Conservation (phyloP, 75 land plant genomes). For the Azolla pinnata region DNA sequence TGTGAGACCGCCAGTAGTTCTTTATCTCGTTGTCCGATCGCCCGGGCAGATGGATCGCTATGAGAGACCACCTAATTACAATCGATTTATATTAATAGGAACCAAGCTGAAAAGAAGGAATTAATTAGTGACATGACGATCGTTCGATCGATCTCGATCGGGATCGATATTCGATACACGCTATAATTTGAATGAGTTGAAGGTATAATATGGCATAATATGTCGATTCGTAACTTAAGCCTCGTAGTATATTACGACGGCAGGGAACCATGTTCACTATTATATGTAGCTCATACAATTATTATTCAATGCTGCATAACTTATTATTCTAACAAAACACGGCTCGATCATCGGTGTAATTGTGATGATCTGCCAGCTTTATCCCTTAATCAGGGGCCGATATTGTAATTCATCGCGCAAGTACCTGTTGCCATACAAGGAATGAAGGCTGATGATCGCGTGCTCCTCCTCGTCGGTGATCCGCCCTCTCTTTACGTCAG, state of each 20-base stretch:
- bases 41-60: slow-evolving; percentile 25
- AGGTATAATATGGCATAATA: too few relatives aligned
- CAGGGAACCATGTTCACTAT: too few relatives aligned
- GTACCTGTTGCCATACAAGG: neutral
- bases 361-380: too few relatives aligned
- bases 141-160: neutral
- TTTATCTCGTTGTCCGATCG: slow-evolving; percentile 35
- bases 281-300: too few relatives aligned
- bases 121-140: neutral
- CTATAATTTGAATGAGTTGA: too few relatives aligned
- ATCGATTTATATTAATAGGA: neutral
- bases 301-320: too few relatives aligned
- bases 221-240: too few relatives aligned
- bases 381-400: neutral
- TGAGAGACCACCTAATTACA: slow-evolving; percentile 23
- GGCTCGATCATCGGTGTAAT: too few relatives aligned
- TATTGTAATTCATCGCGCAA: neutral
- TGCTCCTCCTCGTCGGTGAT: neutral
- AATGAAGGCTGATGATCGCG: neutral
- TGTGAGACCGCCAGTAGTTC: slow-evolving; percentile 28
- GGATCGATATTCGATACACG: too few relatives aligned
- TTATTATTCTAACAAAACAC: too few relatives aligned
- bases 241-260: too few relatives aligned
- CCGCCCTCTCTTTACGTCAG: neutral
- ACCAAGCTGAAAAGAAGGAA: neutral